Evolutionary conservation across 1,284 basidiomycete species (phyloP).

Genomic region (Cerioporus squamosus): DNA sequence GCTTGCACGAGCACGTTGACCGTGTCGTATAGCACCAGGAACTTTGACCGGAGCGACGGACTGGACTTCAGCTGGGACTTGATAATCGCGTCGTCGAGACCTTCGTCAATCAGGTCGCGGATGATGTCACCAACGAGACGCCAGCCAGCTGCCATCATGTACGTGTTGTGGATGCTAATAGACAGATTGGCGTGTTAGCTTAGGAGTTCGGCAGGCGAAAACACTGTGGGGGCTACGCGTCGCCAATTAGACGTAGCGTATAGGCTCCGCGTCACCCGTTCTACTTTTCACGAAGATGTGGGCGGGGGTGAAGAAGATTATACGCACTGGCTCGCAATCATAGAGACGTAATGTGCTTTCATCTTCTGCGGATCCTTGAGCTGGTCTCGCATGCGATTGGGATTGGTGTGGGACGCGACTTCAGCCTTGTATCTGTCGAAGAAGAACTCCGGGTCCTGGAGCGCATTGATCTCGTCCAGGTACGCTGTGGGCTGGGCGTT

Average conservation of each 20-base stretch:
- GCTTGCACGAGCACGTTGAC: slow-evolving; percentile 60
- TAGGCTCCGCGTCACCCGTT: neutral
- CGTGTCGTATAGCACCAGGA: slow-evolving; percentile 67
- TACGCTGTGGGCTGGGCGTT: slow-evolving; percentile 44
- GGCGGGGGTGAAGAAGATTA: neutral
- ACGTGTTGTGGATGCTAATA: slow-evolving; percentile 72
- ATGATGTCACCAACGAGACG: slow-evolving; percentile 62
- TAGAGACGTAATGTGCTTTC: slow-evolving; percentile 48
- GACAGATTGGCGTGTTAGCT: too few relatives aligned
- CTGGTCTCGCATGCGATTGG: neutral
- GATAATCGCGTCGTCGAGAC: slow-evolving; percentile 55
- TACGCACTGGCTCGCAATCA: slow-evolving; percentile 61
- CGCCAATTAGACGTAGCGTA: too few relatives aligned
- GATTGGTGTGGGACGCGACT: slow-evolving; percentile 43
- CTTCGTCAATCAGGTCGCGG: slow-evolving; percentile 52
- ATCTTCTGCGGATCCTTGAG: slow-evolving; percentile 1
- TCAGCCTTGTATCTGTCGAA: slow-evolving; percentile 56
- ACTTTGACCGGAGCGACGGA: slow-evolving; percentile 54
- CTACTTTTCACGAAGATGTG: neutral
- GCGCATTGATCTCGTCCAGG: slow-evolving; percentile 66
- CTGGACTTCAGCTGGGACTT: slow-evolving; percentile 55
- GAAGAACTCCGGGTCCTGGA: slow-evolving; percentile 68
- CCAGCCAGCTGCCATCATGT: slow-evolving; percentile 79
- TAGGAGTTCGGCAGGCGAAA: too few relatives aligned
- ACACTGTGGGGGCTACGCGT: too few relatives aligned